Evolutionary conservation across 1,284 basidiomycete genomes (phyloP).

Genomic region (Ustilago esculenta): DNA sequence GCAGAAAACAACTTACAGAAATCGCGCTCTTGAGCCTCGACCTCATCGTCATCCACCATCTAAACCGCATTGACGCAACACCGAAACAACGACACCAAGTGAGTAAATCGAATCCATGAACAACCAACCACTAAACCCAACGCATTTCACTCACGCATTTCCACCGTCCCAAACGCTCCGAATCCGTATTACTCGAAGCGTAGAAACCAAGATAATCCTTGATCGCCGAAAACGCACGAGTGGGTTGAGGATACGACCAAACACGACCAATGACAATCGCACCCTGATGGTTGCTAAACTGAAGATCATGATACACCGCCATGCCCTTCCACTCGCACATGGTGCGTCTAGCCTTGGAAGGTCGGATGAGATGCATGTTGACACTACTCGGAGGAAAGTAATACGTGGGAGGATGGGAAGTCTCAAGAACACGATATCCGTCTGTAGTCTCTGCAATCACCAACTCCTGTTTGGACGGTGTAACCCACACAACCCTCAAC

Average conservation of each 20-base stretch:
- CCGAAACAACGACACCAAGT: too few species aligned
- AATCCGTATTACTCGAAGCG: conserved; percentile 52
- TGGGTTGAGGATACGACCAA: conserved; percentile 63
- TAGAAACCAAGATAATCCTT: conserved; percentile 65
- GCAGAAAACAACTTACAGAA: conserved; percentile 54
- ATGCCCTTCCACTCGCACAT: conserved; percentile 66
- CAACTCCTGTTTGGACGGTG: conserved; percentile 50
- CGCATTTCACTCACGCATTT: conserved; percentile 55
- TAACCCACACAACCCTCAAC: conserved; percentile 59
- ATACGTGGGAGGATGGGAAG: conserved; percentile 62
- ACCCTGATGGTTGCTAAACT: conserved; percentile 38
- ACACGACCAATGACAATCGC: conserved; percentile 48
- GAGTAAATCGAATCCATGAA: too few species aligned
- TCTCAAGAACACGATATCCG: conserved; percentile 63
- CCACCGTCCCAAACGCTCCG: conserved; percentile 51
- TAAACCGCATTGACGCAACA: conserved; percentile 9
- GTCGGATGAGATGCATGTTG: conserved; percentile 41
- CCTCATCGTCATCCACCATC: conserved; percentile 61
- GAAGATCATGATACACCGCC: conserved; percentile 60
- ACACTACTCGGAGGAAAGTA: conserved; percentile 59
- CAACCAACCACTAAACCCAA: too few species aligned
- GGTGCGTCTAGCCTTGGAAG: conserved; percentile 54
- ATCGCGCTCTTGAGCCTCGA: conserved; percentile 59
- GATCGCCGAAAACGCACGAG: conserved; percentile 46
- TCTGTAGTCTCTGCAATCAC: conserved; percentile 59